Evolutionary conservation across 768 basidiomycete genomes (phyloP).

Genomic region (Phaeolepiota aurea): DNA sequence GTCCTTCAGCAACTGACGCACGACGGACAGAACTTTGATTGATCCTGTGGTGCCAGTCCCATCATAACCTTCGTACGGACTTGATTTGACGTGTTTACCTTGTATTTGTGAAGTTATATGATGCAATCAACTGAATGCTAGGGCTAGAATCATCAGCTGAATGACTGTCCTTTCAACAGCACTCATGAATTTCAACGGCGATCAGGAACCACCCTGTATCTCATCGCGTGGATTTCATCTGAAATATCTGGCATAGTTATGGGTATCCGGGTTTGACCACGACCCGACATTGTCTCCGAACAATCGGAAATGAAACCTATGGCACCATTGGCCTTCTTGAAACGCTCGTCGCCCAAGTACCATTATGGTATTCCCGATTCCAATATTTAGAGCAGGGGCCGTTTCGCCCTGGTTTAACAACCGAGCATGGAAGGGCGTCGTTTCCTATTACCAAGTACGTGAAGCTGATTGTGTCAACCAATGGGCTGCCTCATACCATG

Average conservation of each 20-base stretch:
- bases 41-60: neutral
- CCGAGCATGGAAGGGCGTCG: no score
- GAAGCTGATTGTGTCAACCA: no score
- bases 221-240: conserved; percentile 6
- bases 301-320: conserved; percentile 2
- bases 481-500: no score
- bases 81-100: neutral
- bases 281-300: conserved; percentile 1
- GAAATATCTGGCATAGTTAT: neutral
- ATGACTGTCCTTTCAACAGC: neutral
- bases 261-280: neutral
- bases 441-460: no score
- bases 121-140: neutral
- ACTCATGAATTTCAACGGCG: conserved; percentile 4
- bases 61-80: neutral
- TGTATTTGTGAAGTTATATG: neutral
- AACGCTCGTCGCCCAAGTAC: neutral
- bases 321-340: neutral
- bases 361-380: no score
- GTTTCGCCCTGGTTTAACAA: no score
- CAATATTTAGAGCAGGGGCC: no score
- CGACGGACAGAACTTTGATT: neutral
- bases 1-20: no score
- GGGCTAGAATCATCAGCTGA: neutral
- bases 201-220: conserved; percentile 11